A percentile compares a stretch with the other conserved stretches of the same genome.
Evolutionary conservation across 1,284 basidiomycete species (phyloP).

Genomic region (Rhodotorula sp.): DNA sequence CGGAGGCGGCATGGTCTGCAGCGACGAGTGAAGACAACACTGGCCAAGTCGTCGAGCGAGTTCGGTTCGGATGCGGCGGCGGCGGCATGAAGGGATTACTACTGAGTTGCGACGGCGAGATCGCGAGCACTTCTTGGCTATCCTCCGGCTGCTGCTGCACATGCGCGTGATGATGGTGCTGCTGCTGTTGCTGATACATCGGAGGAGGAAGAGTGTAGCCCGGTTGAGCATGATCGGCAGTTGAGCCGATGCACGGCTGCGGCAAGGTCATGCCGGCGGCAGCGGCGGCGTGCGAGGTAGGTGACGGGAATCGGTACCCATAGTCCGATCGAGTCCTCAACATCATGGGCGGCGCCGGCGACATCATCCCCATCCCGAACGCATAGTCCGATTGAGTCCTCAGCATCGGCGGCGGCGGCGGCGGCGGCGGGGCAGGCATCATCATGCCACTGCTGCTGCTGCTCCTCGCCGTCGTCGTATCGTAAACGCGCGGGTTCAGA

Average conservation of each 20-base stretch:
- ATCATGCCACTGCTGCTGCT: not conserved
- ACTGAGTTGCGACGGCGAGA: not conserved
- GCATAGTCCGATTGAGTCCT: not conserved
- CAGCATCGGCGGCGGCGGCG: not conserved
- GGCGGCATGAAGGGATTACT: not conserved
- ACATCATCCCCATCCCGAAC: not conserved
- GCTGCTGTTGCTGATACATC: too few species aligned
- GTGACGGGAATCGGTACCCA: not conserved
- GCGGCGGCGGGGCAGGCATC: not conserved
- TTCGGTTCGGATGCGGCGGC: not conserved
- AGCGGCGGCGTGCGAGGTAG: not conserved
- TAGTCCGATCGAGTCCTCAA: not conserved
- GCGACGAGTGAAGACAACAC: not conserved
- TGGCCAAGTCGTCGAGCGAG: not conserved
- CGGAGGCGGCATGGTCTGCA: too few species aligned
- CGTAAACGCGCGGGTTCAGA: not conserved
- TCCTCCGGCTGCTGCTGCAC: not conserved
- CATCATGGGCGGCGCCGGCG: not conserved
- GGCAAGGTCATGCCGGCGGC: too few species aligned
- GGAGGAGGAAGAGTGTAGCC: too few species aligned
- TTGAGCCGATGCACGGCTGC: too few species aligned
- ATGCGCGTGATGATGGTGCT: too few species aligned
- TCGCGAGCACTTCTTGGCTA: not conserved
- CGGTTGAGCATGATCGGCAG: too few species aligned
- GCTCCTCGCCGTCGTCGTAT: not conserved